A percentile compares a stretch with the other conserved stretches of the same genome.
Evolutionary conservation across 805 yeast genomes (phyloP).

Genomic region (Saccharomycopsis sp.): DNA sequence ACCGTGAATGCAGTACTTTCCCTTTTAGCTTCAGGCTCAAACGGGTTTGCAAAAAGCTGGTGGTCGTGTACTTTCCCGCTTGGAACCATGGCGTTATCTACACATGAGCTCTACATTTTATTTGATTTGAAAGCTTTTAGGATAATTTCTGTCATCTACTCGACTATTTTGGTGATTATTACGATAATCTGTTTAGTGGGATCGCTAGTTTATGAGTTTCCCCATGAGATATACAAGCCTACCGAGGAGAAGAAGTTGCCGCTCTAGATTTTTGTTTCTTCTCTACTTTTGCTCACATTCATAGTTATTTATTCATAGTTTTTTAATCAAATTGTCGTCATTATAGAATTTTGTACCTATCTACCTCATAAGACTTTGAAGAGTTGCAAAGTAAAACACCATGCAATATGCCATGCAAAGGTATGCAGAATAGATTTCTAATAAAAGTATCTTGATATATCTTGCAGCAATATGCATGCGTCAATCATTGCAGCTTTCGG

Average conservation of each 20-base stretch:
- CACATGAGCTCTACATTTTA: slow-evolving; percentile 42
- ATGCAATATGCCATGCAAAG: too few species aligned
- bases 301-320: too few species aligned
- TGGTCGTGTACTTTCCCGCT: slow-evolving; percentile 91
- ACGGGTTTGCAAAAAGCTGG: slow-evolving; percentile 45
- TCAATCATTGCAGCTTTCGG: too few species aligned
- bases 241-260: background rate
- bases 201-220: slow-evolving; percentile 30
- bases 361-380: too few species aligned
- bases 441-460: too few species aligned
- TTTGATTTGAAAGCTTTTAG: slow-evolving; percentile 52
- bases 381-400: too few species aligned
- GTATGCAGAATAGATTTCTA: too few species aligned
- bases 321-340: too few species aligned
- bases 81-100: slow-evolving; percentile 71
- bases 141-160: slow-evolving; percentile 57
- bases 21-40: slow-evolving; percentile 30
- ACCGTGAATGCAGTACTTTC: slow-evolving; percentile 38
- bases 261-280: background rate
- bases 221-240: slow-evolving; percentile 21
- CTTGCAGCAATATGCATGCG: too few species aligned
- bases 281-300: background rate
- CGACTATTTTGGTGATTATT: slow-evolving; percentile 42
- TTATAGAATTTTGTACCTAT: too few species aligned
- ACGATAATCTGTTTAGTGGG: slow-evolving; percentile 37